These are phyloP conservation scores for Paecilomyces sp. DNA, from an alignment of 2,329 filamentous ascomycete genomes.

Conservation along the genomic window DNA sequence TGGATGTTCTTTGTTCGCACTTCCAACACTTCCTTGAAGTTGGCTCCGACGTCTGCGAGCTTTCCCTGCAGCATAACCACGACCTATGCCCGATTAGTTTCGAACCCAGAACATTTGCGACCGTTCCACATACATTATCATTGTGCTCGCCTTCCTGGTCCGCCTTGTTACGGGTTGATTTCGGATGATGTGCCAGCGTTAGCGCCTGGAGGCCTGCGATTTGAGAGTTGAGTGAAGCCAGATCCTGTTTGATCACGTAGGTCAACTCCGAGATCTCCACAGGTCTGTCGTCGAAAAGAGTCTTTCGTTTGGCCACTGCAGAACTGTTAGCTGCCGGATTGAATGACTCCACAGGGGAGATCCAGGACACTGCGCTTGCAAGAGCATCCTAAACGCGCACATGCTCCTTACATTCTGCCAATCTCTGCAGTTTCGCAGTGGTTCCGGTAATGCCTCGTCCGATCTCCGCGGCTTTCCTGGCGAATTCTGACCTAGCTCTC, in stretches of 20 bases:
- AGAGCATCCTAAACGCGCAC: neutral
- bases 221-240: constrained; percentile 76
- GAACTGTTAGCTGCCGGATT: neutral
- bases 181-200: constrained; percentile 68
- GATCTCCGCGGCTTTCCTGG: constrained; percentile 82
- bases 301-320: constrained; percentile 85
- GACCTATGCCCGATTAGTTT: constrained; percentile 38
- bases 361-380: neutral
- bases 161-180: constrained; percentile 37
- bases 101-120: constrained; percentile 4
- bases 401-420: constrained; percentile 64
- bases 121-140: constrained; percentile 60
- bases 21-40: constrained; percentile 96
- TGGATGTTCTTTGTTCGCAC: constrained; percentile 97
- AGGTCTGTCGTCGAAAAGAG: constrained; percentile 91
- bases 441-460: constrained; percentile 85
- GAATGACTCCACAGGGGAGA: neutral
- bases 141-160: constrained; percentile 93
- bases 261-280: constrained; percentile 97
- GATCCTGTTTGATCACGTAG: constrained; percentile 95
- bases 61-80: constrained; percentile 86
- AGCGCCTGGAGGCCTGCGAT: constrained; percentile 77
- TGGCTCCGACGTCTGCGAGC: constrained; percentile 83
- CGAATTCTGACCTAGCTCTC: constrained; percentile 75
- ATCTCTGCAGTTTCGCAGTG: constrained; percentile 89